A percentile compares a stretch with the other conserved stretches of the same genome.
Conservation (phyloP, 805 yeast species). For the Saccharomycopsis sp. region DNA sequence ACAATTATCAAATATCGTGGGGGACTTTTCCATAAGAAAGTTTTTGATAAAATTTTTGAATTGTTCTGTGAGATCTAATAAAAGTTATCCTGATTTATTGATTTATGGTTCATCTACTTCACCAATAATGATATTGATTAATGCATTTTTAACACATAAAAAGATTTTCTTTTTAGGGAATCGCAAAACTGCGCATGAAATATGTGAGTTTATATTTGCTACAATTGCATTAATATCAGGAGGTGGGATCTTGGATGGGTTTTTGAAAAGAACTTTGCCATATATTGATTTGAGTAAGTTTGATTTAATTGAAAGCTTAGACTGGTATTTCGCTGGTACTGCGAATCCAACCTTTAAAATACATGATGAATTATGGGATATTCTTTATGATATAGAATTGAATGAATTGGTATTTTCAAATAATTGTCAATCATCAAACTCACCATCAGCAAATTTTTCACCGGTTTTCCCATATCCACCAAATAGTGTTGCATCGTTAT, state of each 20-base stretch:
- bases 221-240: conserved; percentile 46
- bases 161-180: conserved; percentile 43
- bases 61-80: conserved; percentile 19
- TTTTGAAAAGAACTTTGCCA: conserved; percentile 45
- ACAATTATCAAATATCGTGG: conserved; percentile 26
- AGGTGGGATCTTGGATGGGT: conserved; percentile 35
- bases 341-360: conserved; percentile 52
- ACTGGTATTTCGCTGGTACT: conserved; percentile 51
- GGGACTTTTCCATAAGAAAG: conserved; percentile 13
- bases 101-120: conserved; percentile 50
- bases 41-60: conserved; percentile 12
- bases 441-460: background rate
- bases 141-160: conserved; percentile 48
- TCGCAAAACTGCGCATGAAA: conserved; percentile 42
- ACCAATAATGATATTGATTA: conserved; percentile 43
- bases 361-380: conserved; percentile 50
- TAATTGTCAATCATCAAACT: background rate
- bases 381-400: conserved; percentile 45
- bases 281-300: conserved; percentile 49
- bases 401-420: conserved; percentile 29
- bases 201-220: conserved; percentile 44
- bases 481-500: background rate
- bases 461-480: background rate
- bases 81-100: conserved; percentile 38
- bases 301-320: conserved; percentile 41